Conservation (phyloP, 768 basidiomycete genomes). For the Kondoa malvinella region DNA sequence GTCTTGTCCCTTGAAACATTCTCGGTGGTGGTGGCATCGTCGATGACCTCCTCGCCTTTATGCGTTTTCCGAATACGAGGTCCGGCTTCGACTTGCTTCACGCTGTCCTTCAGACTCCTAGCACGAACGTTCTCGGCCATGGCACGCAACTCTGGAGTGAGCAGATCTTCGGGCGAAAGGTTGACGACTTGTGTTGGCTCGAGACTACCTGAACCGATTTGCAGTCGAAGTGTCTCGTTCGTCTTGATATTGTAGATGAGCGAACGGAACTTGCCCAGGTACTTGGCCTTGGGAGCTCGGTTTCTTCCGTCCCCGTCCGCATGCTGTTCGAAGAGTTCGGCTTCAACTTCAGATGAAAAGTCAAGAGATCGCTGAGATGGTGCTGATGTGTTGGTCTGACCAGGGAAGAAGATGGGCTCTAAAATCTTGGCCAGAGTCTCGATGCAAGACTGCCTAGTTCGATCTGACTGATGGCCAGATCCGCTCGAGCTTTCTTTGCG, state of each 20-base stretch:
- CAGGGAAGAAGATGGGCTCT: conserved; percentile 20
- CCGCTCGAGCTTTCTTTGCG: not conserved
- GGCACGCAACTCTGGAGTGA: conserved; percentile 68
- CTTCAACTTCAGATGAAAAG: conserved; percentile 50
- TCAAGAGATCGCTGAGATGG: conserved; percentile 10
- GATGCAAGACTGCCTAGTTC: conserved; percentile 21
- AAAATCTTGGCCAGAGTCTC: conserved; percentile 21
- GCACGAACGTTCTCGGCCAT: conserved; percentile 66
- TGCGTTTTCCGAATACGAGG: conserved; percentile 69
- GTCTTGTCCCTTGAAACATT: not conserved
- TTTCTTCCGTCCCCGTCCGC: conserved; percentile 53
- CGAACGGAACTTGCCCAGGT: conserved; percentile 66
- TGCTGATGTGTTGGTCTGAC: not conserved
- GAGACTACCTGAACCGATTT: conserved; percentile 52
- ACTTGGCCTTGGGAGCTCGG: conserved; percentile 28
- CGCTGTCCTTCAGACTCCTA: conserved; percentile 68
- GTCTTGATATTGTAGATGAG: conserved; percentile 74
- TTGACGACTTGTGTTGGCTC: conserved; percentile 54
- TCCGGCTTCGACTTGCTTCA: conserved; percentile 40
- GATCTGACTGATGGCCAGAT: conserved; percentile 15
- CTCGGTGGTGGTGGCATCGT: conserved; percentile 38
- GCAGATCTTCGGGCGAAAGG: conserved; percentile 76
- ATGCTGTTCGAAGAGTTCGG: conserved; percentile 56
- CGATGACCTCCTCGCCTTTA: conserved; percentile 81
- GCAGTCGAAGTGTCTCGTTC: conserved; percentile 57